Conservation (phyloP, 2,329 filamentous ascomycete species). For the Botrytis fragariae region DNA sequence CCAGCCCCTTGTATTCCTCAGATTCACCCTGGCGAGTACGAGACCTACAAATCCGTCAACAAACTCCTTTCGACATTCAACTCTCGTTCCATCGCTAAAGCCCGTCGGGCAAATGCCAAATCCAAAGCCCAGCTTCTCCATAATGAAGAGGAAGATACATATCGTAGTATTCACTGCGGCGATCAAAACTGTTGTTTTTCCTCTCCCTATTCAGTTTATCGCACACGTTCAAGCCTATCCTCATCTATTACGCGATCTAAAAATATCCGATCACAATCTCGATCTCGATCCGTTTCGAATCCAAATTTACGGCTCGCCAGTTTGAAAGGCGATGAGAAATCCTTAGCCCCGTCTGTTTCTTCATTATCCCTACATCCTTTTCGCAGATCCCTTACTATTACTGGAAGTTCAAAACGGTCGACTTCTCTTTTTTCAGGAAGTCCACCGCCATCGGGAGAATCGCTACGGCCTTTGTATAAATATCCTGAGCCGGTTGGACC, state of each 20-base stretch:
- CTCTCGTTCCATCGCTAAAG: background rate
- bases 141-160: constrained; percentile 5
- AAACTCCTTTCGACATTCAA: constrained; percentile 1
- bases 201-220: constrained; percentile 12
- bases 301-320: background rate
- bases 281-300: background rate
- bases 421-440: background rate
- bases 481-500: constrained; percentile 5
- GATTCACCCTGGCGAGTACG: constrained; percentile 9
- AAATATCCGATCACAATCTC: too few species aligned
- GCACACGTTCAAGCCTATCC: background rate
- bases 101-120: background rate
- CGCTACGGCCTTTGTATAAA: background rate
- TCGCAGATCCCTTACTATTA: background rate
- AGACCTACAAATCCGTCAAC: background rate
- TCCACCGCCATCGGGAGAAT: background rate
- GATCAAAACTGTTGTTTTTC: constrained; percentile 14
- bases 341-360: background rate
- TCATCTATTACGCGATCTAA: background rate
- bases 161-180: constrained; percentile 15
- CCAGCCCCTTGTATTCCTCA: background rate
- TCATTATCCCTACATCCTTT: background rate
- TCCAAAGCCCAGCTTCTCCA: background rate
- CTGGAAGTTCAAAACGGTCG: background rate
- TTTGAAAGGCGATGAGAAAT: background rate